phyloP scores from a whole-genome alignment of 805 yeast genomes.

The Saccharomyces jurei region DNA sequence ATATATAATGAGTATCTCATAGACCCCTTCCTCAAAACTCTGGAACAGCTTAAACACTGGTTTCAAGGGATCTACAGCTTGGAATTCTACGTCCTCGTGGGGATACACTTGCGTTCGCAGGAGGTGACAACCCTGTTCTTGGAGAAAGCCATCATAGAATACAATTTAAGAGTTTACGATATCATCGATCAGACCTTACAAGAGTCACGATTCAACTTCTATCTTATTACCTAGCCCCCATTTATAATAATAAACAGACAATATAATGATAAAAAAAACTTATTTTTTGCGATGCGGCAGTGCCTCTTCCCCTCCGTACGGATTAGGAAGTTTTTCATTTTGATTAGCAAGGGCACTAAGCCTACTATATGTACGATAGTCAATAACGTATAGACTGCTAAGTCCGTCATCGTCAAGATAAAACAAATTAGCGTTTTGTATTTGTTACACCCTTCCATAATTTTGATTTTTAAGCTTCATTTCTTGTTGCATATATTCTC shows the following conservation, averaged over 20 bases:
- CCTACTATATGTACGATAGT: neutral
- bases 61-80: conserved; percentile 2
- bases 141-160: conserved; percentile 19
- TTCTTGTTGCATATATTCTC: neutral
- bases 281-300: conserved; percentile 1
- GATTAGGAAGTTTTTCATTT: neutral
- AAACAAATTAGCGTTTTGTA: neutral
- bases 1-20: conserved; percentile 31
- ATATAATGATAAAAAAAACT: neutral
- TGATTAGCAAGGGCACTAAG: neutral
- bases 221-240: conserved; percentile 7
- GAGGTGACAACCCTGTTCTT: conserved; percentile 23
- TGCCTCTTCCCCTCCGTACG: conserved; percentile 1
- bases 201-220: conserved; percentile 19
- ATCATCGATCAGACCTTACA: conserved; percentile 12
- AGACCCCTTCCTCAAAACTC: conserved; percentile 24
- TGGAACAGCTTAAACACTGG: conserved; percentile 10
- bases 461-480: neutral
- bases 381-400: neutral
- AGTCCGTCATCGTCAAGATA: neutral
- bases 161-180: conserved; percentile 14
- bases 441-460: neutral
- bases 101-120: conserved; percentile 29
- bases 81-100: conserved; percentile 16
- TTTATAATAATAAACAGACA: neutral